A percentile compares a stretch with the other conserved stretches of the same genome.
These are phyloP conservation scores for Cicer pinnatifidum DNA, from an alignment of 306 rosid genomes.

Conservation along the genomic window DNA sequence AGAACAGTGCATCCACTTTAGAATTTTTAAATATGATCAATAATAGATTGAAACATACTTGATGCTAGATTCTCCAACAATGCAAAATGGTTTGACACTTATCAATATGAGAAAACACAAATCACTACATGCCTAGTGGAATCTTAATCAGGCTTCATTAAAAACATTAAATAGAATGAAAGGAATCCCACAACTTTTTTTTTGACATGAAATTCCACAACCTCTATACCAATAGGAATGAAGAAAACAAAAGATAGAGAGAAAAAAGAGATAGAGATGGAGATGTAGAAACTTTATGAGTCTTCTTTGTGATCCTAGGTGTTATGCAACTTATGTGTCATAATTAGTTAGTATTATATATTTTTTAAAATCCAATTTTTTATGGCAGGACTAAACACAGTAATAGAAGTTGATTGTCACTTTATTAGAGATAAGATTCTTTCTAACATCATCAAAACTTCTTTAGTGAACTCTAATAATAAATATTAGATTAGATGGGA, in stretches of 20 bases:
- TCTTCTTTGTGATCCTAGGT: neutral
- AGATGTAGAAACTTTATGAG: conserved; percentile 33
- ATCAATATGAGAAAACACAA: conserved; percentile 30
- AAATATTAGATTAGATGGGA: too few relatives aligned
- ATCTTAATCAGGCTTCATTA: conserved; percentile 51
- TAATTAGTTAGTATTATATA: too few relatives aligned
- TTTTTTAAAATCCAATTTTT: too few relatives aligned
- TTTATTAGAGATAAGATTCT: too few relatives aligned
- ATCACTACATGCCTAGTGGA: conserved; percentile 42
- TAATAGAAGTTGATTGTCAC: neutral
- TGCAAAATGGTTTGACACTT: neutral
- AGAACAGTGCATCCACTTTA: neutral
- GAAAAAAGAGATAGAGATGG: neutral
- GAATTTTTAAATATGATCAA: conserved; percentile 15
- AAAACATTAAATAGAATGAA: neutral
- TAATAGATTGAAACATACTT: conserved; percentile 1
- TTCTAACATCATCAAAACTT: conserved; percentile 41
- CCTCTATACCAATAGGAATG: neutral
- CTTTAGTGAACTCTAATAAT: conserved; percentile 57
- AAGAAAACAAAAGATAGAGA: neutral
- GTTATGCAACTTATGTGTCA: too few relatives aligned
- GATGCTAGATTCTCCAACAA: conserved; percentile 9
- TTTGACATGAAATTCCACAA: conserved; percentile 23
- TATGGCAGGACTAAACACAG: neutral
- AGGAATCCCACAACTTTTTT: conserved; percentile 14